Evolutionary conservation across 2,329 filamentous ascomycete species (phyloP).

Genomic region (Botrytis fabae): DNA sequence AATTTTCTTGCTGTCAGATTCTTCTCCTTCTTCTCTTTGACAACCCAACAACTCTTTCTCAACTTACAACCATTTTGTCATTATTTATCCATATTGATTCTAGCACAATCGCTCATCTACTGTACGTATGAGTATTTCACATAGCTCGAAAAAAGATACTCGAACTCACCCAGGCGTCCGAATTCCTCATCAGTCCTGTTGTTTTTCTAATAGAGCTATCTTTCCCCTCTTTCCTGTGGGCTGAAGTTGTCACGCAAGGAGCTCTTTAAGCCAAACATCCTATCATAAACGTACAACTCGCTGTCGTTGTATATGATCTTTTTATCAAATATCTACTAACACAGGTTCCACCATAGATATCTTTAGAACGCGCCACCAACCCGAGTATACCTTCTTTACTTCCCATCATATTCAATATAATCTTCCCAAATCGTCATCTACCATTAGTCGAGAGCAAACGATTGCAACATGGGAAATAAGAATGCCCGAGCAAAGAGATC

Average conservation of each 20-base stretch:
- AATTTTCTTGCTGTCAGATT: background rate
- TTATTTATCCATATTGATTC: background rate
- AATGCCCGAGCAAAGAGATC: constrained; percentile 16
- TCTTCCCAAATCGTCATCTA: background rate
- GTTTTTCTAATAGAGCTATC: background rate
- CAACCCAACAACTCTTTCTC: background rate
- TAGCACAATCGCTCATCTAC: background rate
- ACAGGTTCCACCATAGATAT: background rate
- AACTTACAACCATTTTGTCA: background rate
- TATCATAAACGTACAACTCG: background rate
- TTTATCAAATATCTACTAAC: background rate
- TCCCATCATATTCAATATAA: background rate
- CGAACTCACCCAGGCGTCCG: background rate
- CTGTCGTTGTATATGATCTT: background rate
- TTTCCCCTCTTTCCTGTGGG: background rate
- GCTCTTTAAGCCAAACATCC: too few species aligned
- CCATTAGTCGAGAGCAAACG: background rate
- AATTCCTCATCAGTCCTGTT: background rate
- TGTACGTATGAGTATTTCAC: background rate
- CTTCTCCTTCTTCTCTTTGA: background rate
- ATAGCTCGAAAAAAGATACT: background rate
- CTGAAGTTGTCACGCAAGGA: background rate
- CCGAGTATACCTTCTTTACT: background rate
- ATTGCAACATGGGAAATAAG: constrained; percentile 21
- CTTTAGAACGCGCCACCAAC: background rate